phyloP scores from a whole-genome alignment of 1,284 basidiomycete genomes.

The Leucoagaricus sp. region DNA sequence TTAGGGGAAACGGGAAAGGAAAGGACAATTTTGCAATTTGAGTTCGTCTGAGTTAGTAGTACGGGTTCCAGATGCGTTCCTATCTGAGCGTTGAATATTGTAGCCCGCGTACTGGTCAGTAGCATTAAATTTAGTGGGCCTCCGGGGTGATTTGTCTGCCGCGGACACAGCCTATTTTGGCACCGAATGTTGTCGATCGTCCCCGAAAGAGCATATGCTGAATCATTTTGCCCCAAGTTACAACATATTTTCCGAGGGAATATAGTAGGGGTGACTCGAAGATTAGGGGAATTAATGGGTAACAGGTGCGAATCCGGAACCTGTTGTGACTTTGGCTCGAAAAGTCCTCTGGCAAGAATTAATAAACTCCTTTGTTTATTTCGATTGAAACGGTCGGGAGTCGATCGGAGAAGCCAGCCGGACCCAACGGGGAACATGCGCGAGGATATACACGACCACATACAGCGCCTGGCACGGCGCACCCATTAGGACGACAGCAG shows the following conservation, averaged over 20 bases:
- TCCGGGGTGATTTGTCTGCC: slow-evolving; percentile 5
- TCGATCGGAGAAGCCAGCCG: slow-evolving; percentile 11
- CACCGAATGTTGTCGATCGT: slow-evolving; percentile 5
- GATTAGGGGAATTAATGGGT: too few species aligned
- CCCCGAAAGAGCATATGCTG: slow-evolving; percentile 9
- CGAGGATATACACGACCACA: slow-evolving; percentile 15
- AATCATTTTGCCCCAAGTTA: neutral
- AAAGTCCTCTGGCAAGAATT: neutral
- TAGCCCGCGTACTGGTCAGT: neutral
- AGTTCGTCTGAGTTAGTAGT: slow-evolving; percentile 11
- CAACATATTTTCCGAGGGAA: too few species aligned
- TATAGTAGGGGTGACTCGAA: neutral
- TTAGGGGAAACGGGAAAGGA: slow-evolving; percentile 1
- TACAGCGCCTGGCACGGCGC: slow-evolving; percentile 3
- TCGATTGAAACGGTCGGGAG: slow-evolving; percentile 15
- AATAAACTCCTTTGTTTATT: slow-evolving; percentile 8
- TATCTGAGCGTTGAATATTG: too few species aligned
- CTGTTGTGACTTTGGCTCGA: neutral
- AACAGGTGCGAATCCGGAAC: neutral
- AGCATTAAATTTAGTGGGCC: too few species aligned
- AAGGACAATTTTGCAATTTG: neutral
- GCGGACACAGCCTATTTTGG: slow-evolving; percentile 4
- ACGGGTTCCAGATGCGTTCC: slow-evolving; percentile 3
- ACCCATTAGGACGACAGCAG: slow-evolving; percentile 7
- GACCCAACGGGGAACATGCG: slow-evolving; percentile 15